A percentile compares a stretch with the other conserved stretches of the same genome.
Conservation (phyloP, 2,329 filamentous ascomycete species). For the Neopestalotiopsis clavispora region DNA sequence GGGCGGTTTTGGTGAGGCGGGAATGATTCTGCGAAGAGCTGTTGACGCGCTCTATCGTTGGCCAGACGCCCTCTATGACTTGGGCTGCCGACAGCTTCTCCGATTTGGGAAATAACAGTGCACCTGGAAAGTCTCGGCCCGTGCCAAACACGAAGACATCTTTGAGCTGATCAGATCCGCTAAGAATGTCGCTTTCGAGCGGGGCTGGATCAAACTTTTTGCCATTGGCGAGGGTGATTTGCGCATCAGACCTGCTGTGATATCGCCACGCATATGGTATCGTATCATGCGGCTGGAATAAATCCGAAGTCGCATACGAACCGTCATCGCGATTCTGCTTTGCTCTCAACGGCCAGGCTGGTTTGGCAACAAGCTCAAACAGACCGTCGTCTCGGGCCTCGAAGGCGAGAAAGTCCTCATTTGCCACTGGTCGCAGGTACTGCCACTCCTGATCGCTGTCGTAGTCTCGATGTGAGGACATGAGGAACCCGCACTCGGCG, state of each 20-base stretch:
- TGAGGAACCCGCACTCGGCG: constrained; percentile 68
- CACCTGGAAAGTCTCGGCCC: constrained; percentile 59
- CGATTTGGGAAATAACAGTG: constrained; percentile 54
- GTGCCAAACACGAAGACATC: constrained; percentile 68
- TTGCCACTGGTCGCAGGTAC: constrained; percentile 52
- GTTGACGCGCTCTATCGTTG: constrained; percentile 53
- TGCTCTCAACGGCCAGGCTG: constrained; percentile 62
- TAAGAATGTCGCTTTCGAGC: constrained; percentile 59
- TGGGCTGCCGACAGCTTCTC: constrained; percentile 37
- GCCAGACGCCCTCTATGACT: constrained; percentile 47
- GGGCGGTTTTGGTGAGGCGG: constrained; percentile 53
- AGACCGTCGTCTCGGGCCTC: constrained; percentile 48
- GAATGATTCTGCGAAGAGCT: constrained; percentile 53
- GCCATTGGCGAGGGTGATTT: constrained; percentile 66
- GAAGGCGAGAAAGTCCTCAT: constrained; percentile 44
- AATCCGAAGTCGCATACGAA: constrained; percentile 66
- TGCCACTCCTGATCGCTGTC: constrained; percentile 62
- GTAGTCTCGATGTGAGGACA: constrained; percentile 66
- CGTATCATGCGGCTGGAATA: constrained; percentile 60
- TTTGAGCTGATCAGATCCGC: constrained; percentile 45
- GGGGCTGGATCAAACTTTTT: constrained; percentile 72
- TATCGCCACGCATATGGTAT: constrained; percentile 65
- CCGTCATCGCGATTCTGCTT: constrained; percentile 63
- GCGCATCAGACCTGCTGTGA: constrained; percentile 64
- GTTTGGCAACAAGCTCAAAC: constrained; percentile 59